Evolutionary conservation across 805 yeast species (phyloP).

Genomic region (Millerozyma acaciae): DNA sequence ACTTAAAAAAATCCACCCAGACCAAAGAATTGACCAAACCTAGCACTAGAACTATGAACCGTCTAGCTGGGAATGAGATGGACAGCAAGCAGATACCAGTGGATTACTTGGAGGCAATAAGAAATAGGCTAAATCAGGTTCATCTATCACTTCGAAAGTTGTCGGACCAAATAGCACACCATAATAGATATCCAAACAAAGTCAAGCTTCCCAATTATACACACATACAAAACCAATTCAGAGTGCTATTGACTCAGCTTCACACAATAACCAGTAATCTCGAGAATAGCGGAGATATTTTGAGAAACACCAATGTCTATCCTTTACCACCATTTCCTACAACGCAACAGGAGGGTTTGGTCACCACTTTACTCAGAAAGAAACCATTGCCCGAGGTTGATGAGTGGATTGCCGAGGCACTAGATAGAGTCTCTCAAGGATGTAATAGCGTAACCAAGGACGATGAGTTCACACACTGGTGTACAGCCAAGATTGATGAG

Average conservation of each 20-base stretch:
- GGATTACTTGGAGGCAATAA: conserved; percentile 37
- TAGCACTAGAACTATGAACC: background rate
- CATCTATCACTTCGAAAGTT: conserved; percentile 37
- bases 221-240: conserved; percentile 78
- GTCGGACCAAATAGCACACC: conserved; percentile 34
- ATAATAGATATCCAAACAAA: conserved; percentile 32
- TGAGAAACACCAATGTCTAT: conserved; percentile 69
- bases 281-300: conserved; percentile 52
- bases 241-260: conserved; percentile 77
- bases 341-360: conserved; percentile 72
- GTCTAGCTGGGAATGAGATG: conserved; percentile 6
- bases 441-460: conserved; percentile 35
- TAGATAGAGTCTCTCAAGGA: conserved; percentile 18
- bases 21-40: background rate
- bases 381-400: conserved; percentile 88
- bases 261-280: conserved; percentile 71
- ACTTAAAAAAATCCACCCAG: background rate
- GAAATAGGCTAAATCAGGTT: conserved; percentile 41
- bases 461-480: conserved; percentile 71
- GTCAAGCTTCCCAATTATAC: conserved; percentile 47
- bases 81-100: conserved; percentile 25
- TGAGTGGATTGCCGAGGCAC: conserved; percentile 63
- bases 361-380: conserved; percentile 81
- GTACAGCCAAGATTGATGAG: conserved; percentile 50
- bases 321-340: conserved; percentile 87